These are phyloP conservation scores for Periconia sp. DNA, from an alignment of 2,329 filamentous ascomycete species.

Conservation along the genomic window DNA sequence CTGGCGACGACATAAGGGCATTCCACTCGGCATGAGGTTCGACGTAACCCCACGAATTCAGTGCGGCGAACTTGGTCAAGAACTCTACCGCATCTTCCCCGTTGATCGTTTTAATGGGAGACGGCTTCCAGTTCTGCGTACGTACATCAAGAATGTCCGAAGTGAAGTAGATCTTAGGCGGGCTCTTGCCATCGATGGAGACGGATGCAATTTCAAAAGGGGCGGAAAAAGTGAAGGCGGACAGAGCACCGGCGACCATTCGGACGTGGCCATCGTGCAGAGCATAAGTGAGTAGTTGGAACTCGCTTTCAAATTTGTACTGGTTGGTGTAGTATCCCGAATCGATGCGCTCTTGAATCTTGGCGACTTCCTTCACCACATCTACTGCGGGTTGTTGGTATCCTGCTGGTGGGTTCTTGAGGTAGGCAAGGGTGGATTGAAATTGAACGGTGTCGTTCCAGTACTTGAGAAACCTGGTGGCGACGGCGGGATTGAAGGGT, in stretches of 20 bases:
- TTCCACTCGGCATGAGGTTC: conserved; percentile 50
- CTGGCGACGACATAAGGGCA: conserved; percentile 20
- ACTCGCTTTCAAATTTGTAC: conserved; percentile 43
- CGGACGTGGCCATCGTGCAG: conserved; percentile 38
- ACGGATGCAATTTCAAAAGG: conserved; percentile 27
- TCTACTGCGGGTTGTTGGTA: conserved; percentile 47
- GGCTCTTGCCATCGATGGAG: conserved; percentile 23
- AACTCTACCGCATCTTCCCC: conserved; percentile 23
- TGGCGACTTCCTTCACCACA: conserved; percentile 27
- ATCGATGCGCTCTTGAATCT: conserved; percentile 27
- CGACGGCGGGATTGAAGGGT: conserved; percentile 50
- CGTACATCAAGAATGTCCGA: conserved; percentile 26
- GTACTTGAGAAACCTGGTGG: conserved; percentile 48
- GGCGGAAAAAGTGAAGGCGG: conserved; percentile 26
- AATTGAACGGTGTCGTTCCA: conserved; percentile 50
- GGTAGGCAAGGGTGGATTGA: conserved; percentile 47
- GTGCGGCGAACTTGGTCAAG: conserved; percentile 20
- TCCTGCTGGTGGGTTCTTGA: conserved; percentile 43
- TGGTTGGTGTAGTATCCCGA: conserved; percentile 37
- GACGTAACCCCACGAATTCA: conserved; percentile 39
- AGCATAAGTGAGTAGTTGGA: conserved; percentile 31
- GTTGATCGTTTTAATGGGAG: conserved; percentile 29
- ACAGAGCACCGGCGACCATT: conserved; percentile 26
- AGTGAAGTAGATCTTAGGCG: conserved; percentile 38
- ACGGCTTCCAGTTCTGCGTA: conserved; percentile 22